A percentile compares a stretch with the other conserved stretches of the same genome.
Evolutionary conservation across 2,329 filamentous ascomycete genomes (phyloP).

Genomic region (Fusarium nanum): DNA sequence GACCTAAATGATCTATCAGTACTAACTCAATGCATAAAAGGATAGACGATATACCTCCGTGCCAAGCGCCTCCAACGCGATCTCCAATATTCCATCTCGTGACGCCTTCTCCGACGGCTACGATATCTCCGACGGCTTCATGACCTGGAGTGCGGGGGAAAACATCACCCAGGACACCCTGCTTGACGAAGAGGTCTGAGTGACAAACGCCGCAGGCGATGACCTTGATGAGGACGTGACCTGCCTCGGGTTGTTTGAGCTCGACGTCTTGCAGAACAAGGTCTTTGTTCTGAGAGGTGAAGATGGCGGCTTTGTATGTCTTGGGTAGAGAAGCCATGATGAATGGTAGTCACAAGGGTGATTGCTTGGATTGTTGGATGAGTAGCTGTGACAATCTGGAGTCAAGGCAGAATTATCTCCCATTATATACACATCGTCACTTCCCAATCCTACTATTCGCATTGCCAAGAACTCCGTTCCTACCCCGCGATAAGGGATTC

Average conservation of each 20-base stretch:
- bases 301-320: background rate
- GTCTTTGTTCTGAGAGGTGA: background rate
- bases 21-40: fast-evolving
- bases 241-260: constrained; percentile 38
- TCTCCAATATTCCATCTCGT: constrained; percentile 71
- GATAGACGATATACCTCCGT: constrained; percentile 35
- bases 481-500: background rate
- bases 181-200: constrained; percentile 63
- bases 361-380: background rate
- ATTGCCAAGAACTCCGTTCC: background rate
- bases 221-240: constrained; percentile 76
- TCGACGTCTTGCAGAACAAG: background rate
- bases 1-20: constrained; percentile 52
- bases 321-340: background rate
- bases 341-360: background rate
- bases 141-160: constrained; percentile 76
- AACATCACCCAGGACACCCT: constrained; percentile 63
- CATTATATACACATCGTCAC: background rate
- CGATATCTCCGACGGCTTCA: constrained; percentile 75
- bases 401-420: background rate
- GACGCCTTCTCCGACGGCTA: constrained; percentile 67
- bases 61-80: constrained; percentile 66
- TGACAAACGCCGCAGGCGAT: constrained; percentile 79
- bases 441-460: background rate
- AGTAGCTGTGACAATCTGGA: fast-evolving